These are phyloP conservation scores for Beauveria brongniartii DNA, from an alignment of 2,329 filamentous ascomycete species.

Conservation along the genomic window DNA sequence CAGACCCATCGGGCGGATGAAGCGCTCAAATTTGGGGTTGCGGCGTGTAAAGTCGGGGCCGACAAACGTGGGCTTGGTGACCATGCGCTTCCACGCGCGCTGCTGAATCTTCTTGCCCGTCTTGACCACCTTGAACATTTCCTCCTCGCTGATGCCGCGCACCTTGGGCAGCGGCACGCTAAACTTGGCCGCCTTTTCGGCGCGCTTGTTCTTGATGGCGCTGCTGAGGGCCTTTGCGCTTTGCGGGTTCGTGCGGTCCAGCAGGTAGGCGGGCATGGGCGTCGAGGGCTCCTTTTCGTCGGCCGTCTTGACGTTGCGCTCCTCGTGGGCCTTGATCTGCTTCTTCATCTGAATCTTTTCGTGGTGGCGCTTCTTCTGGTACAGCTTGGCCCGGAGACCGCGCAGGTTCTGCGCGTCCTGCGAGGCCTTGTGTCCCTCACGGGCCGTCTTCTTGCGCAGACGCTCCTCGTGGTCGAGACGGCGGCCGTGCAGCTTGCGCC, in stretches of 20 bases:
- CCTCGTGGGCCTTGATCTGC: conserved; percentile 88
- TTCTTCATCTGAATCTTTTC: conserved; percentile 99
- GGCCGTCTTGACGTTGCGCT: conserved; percentile 88
- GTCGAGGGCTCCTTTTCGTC: conserved; percentile 71
- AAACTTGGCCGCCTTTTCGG: conserved; percentile 91
- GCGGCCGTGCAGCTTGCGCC: conserved; percentile 44
- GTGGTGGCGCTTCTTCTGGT: conserved; percentile 86
- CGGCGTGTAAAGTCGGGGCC: conserved; percentile 82
- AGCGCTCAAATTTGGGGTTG: conserved; percentile 68
- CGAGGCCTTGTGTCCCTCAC: conserved; percentile 81
- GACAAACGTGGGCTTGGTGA: conserved; percentile 62
- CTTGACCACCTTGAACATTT: conserved; percentile 96
- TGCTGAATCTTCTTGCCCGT: conserved; percentile 91
- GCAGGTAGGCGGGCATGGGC: conserved; percentile 84
- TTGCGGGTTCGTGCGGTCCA: conserved; percentile 64
- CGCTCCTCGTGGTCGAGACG: conserved; percentile 78
- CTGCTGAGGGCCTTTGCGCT: conserved; percentile 63
- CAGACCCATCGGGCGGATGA: conserved; percentile 43
- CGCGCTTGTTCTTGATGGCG: conserved; percentile 92
- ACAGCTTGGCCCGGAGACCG: conserved; percentile 84
- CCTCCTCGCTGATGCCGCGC: conserved; percentile 81
- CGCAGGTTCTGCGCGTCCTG: conserved; percentile 89
- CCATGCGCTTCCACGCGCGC: conserved; percentile 70
- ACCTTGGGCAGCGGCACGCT: conserved; percentile 90
- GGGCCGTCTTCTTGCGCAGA: conserved; percentile 73